These are phyloP conservation scores for Stagonosporopsis chrysanthemi DNA, from an alignment of 2,329 filamentous ascomycete genomes.

Conservation along the genomic window DNA sequence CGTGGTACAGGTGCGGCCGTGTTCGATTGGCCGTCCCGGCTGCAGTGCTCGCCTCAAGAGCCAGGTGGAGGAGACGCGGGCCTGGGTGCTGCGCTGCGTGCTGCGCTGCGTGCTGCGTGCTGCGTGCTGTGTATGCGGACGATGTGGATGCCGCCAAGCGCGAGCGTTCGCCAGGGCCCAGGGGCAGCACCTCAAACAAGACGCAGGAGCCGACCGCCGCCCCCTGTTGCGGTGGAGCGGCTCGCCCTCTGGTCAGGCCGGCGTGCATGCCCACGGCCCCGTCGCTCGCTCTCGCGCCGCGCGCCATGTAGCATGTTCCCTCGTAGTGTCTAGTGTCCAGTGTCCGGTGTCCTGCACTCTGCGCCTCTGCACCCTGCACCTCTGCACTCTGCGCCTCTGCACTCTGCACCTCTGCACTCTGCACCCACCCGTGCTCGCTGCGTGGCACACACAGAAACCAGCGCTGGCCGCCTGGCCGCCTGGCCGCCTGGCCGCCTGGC, in stretches of 20 bases:
- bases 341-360: no score
- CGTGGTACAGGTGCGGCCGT: conserved; percentile 9
- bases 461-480: no score
- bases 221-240: not conserved
- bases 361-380: not conserved
- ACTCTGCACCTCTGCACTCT: no score
- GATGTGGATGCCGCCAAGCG: conserved; percentile 15
- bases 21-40: conserved; percentile 1
- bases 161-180: not conserved
- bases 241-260: no score
- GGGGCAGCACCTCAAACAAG: conserved; percentile 5
- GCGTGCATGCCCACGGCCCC: no score
- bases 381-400: not conserved
- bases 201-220: not conserved
- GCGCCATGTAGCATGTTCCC: no score
- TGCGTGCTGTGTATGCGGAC: not conserved
- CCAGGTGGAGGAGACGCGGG: not conserved
- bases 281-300: no score
- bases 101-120: no score
- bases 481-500: no score
- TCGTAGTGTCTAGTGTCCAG: no score
- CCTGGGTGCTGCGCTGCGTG: no score
- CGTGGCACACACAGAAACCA: not conserved
- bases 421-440: not conserved
- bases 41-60: conserved; percentile 3